phyloP scores from a whole-genome alignment of 2,329 filamentous ascomycete species.

The Paecilomyces sp. region DNA sequence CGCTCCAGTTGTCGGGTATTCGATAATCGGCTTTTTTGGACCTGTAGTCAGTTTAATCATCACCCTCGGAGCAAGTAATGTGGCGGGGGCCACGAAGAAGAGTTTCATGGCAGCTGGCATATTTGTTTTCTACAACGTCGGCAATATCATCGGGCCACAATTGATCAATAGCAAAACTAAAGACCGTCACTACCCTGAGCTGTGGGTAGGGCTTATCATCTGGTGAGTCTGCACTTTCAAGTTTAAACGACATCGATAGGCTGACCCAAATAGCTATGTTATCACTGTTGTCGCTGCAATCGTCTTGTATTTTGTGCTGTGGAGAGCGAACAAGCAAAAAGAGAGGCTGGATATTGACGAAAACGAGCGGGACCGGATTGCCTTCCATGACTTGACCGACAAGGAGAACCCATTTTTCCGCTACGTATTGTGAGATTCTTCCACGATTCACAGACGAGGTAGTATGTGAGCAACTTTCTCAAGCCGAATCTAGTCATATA shows the following conservation, averaged over 20 bases:
- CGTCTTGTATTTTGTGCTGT: slow-evolving; percentile 53
- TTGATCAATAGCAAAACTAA: slow-evolving; percentile 62
- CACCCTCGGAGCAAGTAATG: slow-evolving; percentile 56
- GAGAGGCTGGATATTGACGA: slow-evolving; percentile 48
- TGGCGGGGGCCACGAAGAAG: slow-evolving; percentile 72
- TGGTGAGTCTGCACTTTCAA: slow-evolving; percentile 34
- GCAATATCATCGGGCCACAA: slow-evolving; percentile 70
- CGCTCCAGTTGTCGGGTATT: slow-evolving; percentile 63
- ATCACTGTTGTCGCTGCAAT: slow-evolving; percentile 54
- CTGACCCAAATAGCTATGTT: background rate
- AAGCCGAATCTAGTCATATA: background rate
- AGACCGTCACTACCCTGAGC: slow-evolving; percentile 58
- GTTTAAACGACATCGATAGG: background rate
- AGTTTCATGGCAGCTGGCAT: slow-evolving; percentile 67
- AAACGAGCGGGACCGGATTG: slow-evolving; percentile 55
- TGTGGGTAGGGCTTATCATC: slow-evolving; percentile 64
- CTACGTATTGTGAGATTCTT: slow-evolving; percentile 44
- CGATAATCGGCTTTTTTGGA: slow-evolving; percentile 66
- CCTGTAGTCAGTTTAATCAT: slow-evolving; percentile 60
- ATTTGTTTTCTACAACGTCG: slow-evolving; percentile 68
- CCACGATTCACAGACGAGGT: background rate
- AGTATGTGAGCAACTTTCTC: background rate
- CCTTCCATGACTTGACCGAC: slow-evolving; percentile 63
- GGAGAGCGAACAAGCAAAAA: slow-evolving; percentile 51
- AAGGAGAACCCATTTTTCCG: slow-evolving; percentile 61